Conservation (phyloP, 2,329 filamentous ascomycete genomes). For the Hymenoscyphus fraxineus region DNA sequence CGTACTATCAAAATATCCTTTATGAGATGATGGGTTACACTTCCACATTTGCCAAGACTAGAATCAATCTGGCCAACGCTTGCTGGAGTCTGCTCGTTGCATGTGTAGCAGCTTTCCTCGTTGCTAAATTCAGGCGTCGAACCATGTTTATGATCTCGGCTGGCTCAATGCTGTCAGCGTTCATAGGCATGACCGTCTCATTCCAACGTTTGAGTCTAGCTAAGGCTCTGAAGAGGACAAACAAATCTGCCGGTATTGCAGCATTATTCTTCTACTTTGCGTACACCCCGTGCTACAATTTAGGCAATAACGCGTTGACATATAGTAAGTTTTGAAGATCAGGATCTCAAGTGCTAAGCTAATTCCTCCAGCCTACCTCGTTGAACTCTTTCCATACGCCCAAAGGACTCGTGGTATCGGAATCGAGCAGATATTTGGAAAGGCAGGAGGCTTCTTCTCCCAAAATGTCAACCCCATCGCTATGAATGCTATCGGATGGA, state of each 20-base stretch:
- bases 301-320: slow-evolving; percentile 62
- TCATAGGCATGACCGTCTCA: slow-evolving; percentile 52
- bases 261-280: slow-evolving; percentile 57
- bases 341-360: not conserved
- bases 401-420: slow-evolving; percentile 55
- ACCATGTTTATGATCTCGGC: slow-evolving; percentile 52
- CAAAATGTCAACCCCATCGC: slow-evolving; percentile 46
- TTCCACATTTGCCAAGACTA: slow-evolving; percentile 40
- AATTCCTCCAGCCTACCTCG: slow-evolving; percentile 42
- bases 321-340: slow-evolving; percentile 45
- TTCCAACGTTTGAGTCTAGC: slow-evolving; percentile 40
- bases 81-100: slow-evolving; percentile 45
- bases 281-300: slow-evolving; percentile 58
- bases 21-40: slow-evolving; percentile 45
- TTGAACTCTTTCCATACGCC: slow-evolving; percentile 56
- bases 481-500: slow-evolving; percentile 41
- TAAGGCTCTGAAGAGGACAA: slow-evolving; percentile 29
- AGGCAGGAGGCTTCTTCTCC: slow-evolving; percentile 46
- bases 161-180: slow-evolving; percentile 49
- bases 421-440: slow-evolving; percentile 35
- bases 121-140: slow-evolving; percentile 43
- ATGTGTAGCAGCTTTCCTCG: slow-evolving; percentile 39
- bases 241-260: slow-evolving; percentile 25
- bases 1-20: slow-evolving; percentile 46
- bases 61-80: slow-evolving; percentile 44